Evolutionary conservation across 805 yeast genomes (phyloP), one percentile per base, ranked within the genome.

Genomic region (Zygotorulaspora chibaensis): DNA sequence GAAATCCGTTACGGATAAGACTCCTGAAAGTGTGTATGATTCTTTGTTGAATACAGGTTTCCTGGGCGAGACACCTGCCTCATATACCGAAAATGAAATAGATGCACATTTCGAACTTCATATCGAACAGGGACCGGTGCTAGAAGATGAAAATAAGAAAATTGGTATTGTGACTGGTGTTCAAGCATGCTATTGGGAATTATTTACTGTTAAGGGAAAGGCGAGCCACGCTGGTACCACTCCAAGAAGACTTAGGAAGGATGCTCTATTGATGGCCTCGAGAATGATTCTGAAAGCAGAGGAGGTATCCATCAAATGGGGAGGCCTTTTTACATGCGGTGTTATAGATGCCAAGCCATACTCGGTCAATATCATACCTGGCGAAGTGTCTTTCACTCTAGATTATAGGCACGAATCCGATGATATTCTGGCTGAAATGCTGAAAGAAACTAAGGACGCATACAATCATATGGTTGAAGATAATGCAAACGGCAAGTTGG

Each of bases 221-320:
- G 82, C 84, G 2, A 79, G 77, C 46, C 88, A 82, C 56, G 78
- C 87, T 0, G 88, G 88, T n/a, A 79, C 87, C 1, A 82, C 87
- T 0, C 87, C 87, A 18, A 63, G 82, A 61, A 59, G 63, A 29
- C 67, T 75, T 34, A 70, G 87, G 53, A 68, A 74, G 13, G 88
- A 82, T 61, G 79, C 87, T 0, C 56, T 81, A 42, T 66, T 78
- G 10, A 75, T 81, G 1, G 76, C 82, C 7, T 66, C 85, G 3
- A 69, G 68, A 46, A 74, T 82, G 71, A 75, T 81, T 29, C 69
- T 70, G n/a, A 70, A 66, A 40, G 77, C 79, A 11, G 74, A 79
- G 44, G 79, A 76, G 40, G 68, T 77, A 40, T 84, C 85, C 1
- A 55, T 57, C 25, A 63, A 68, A 42, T 61, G 73, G 50, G 67